Evolutionary conservation across 257 asterid species (phyloP), one percentile per base, ranked within the genome.

Genomic region (Ajuga chamaepitys): DNA sequence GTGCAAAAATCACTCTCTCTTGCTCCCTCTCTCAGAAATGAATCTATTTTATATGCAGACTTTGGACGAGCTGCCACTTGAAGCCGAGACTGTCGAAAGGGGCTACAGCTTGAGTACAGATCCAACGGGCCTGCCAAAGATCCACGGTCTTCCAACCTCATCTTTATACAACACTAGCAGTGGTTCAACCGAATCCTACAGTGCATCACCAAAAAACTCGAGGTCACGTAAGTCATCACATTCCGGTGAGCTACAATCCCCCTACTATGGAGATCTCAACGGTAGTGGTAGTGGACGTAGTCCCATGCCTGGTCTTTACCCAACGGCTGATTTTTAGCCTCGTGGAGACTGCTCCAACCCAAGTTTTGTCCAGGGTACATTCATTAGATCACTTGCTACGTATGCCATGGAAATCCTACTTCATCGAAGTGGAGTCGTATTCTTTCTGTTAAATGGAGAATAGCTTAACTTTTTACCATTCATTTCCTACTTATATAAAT

Each of bases 31-130:
- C n/a, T n/a, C n/a, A n/a, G 30, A 55, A 28, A n/a, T 28, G 61
- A 55, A 28, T 10, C 41, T 71, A 18, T 22, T 57, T 50, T 20
- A 5, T 28, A 18, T 66, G 38, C 68, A 89, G 97, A 86, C 96
- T 22, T 52, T 91, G 88, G 98, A 91, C 59, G 98, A 91, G 71
- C 81, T 91, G 59, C 98, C 98, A 13, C 95, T 88, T 26, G 98
- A 91, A 71, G 92, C 98, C 17, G 95, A 91, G 55, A 56, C 95
- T 3, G 88, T 88, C 1, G 97, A 88, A 74, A 88, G 95, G 80
- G 98, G 98, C 50, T 91, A 91, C 78, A 84, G 85, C 83, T 62
- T 83, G 75, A 80, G 71, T 69, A 74, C 82, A 32, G 97, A 94
- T 62, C 71, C 82, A 2, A 94, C 96, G 1, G 97, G 99, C 55